These are phyloP conservation scores for Penicillium oxalicum DNA, from an alignment of 2,329 filamentous ascomycete genomes.

Conservation along the genomic window DNA sequence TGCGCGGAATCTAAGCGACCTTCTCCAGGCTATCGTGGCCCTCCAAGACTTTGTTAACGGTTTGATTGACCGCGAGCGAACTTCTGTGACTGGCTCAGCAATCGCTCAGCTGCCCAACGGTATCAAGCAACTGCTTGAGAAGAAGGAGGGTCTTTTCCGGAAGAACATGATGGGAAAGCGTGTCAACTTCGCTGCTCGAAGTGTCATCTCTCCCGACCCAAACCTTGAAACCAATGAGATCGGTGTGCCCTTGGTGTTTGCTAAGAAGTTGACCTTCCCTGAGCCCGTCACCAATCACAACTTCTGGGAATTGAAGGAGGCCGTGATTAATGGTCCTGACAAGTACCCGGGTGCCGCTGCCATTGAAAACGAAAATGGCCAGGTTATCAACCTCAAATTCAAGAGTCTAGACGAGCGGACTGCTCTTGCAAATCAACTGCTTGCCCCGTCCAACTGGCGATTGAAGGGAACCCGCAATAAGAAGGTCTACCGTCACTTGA, in stretches of 20 bases:
- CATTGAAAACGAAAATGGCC: constrained; percentile 92
- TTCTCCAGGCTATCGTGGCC: constrained; percentile 74
- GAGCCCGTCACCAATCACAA: constrained; percentile 97
- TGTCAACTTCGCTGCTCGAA: constrained; percentile 95
- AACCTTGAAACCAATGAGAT: constrained; percentile 99
- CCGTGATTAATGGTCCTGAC: constrained; percentile 88
- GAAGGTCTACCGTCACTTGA: constrained; percentile 92
- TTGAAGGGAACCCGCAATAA: constrained; percentile 77
- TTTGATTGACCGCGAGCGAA: constrained; percentile 84
- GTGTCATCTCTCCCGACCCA: constrained; percentile 95
- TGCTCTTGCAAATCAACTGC: constrained; percentile 84
- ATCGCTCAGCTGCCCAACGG: constrained; percentile 79
- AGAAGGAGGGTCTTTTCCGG: constrained; percentile 95
- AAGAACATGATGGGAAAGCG: constrained; percentile 99
- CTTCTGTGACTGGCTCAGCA: constrained; percentile 71
- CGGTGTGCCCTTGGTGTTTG: constrained; percentile 95
- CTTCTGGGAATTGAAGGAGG: constrained; percentile 90
- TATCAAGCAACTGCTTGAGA: constrained; percentile 96
- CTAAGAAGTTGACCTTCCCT: constrained; percentile 89
- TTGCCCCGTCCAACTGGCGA: constrained; percentile 72
- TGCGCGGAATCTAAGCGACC: constrained; percentile 62
- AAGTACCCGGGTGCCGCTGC: constrained; percentile 92
- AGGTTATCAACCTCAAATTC: constrained; percentile 77
- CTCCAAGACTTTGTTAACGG: constrained; percentile 88
- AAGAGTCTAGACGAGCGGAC: constrained; percentile 85